Evolutionary conservation across 148 eudicot species (phyloP), one percentile per base, ranked within the genome.

Genomic region (Rhododendron kiyosumense): DNA sequence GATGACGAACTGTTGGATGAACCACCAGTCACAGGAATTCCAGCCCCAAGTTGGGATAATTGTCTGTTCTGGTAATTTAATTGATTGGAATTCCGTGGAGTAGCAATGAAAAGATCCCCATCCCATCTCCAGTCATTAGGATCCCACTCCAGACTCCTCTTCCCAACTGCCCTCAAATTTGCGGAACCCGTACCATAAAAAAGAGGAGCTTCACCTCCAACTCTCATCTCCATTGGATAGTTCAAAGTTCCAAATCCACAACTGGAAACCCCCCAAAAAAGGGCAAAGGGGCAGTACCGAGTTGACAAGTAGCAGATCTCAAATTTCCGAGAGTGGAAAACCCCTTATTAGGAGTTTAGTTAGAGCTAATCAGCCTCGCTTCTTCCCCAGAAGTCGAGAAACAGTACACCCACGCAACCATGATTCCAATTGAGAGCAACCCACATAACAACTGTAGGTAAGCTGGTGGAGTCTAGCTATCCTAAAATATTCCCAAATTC

Each of bases 51-150:
- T 12, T 94, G 95, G 18, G 91, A 88, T 1, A 90, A 82, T 81
- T 92, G 95, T 84, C 90, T 90, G 87, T 92, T 90, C 83, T 91
- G 88, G 79, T 91, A 90, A 87, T 92, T 94, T 17, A 88, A 86
- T 13, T 91, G 85, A 9, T 73, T 81, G 10, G 93, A 76, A 84
- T 90, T 92, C 73, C 92, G 85, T 3, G 93, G 92, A 79, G 85
- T 86, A 59, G 96, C 98, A 63, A 86, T 88, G 69, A 93, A 91
- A 83, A 88, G 89, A 93, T 93, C 92, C 54, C 96, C 92, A 90
- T 96, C 98, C 98, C 98, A 96, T 86, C 87, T 93, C 98, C 98
- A 96, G 75, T 96, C 95, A 91, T 92, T 94, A 86, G 93, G 92
- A 87, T 93, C 94, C 98, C 98, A 96, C 85, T 96, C 98, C 65